Evolutionary conservation across 2,329 filamentous ascomycete genomes (phyloP).

Genomic region (Xylaria sp.): DNA sequence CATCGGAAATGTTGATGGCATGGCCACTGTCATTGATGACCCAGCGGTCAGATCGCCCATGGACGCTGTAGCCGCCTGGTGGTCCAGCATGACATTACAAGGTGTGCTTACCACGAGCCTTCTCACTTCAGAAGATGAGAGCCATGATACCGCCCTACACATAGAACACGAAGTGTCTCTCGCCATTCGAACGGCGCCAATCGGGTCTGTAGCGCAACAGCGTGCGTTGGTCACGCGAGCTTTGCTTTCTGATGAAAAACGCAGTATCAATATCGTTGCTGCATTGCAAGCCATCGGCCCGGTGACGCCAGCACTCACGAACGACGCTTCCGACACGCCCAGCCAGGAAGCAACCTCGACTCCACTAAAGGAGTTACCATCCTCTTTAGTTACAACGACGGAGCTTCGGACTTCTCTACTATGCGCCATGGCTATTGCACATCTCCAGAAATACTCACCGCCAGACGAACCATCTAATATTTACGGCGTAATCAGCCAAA

Average conservation of each 20-base stretch:
- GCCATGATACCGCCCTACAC: slow-evolving; percentile 52
- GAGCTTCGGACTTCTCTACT: slow-evolving; percentile 68
- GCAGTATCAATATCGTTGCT: slow-evolving; percentile 66
- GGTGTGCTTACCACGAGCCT: slow-evolving; percentile 74
- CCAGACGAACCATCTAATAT: slow-evolving; percentile 59
- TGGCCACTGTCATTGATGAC: slow-evolving; percentile 88
- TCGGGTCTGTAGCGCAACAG: slow-evolving; percentile 76
- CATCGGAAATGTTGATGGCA: slow-evolving; percentile 72
- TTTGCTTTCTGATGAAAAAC: slow-evolving; percentile 64
- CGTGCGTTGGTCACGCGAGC: slow-evolving; percentile 70
- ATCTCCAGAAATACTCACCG: slow-evolving; percentile 59
- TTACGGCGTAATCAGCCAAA: slow-evolving; percentile 62
- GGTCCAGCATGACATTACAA: slow-evolving; percentile 79
- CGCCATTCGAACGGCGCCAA: slow-evolving; percentile 79
- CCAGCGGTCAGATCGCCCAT: slow-evolving; percentile 85
- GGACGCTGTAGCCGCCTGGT: slow-evolving; percentile 93
- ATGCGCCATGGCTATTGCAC: slow-evolving; percentile 70
- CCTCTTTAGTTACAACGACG: slow-evolving; percentile 56
- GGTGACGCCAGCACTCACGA: slow-evolving; percentile 50
- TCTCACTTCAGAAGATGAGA: slow-evolving; percentile 61
- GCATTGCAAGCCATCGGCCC: slow-evolving; percentile 65
- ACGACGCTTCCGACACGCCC: slow-evolving; percentile 38
- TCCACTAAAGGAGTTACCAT: slow-evolving; percentile 60
- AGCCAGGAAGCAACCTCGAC: slow-evolving; percentile 42
- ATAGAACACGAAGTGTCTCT: slow-evolving; percentile 67